Evolutionary conservation across 2,329 filamentous ascomycete species (phyloP), one percentile per base, ranked within the genome.

Genomic region (Harringtonia lauricola): DNA sequence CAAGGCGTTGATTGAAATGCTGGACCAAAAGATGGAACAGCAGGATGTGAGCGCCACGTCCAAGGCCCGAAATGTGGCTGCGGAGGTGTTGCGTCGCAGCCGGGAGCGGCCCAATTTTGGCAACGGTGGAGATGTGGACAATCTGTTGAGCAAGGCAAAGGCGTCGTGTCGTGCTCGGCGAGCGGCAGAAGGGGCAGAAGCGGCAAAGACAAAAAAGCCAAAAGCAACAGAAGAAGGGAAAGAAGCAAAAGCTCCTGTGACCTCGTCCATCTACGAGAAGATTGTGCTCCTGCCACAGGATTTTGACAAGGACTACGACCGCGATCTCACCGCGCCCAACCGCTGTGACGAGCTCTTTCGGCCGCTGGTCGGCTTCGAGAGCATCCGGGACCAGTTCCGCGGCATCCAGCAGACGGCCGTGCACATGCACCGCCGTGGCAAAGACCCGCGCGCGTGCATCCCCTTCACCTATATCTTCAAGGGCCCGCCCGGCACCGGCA

Each of bases 51-150:
- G 79, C 42, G 57, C 56, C 2, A 70, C 70, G 0, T 79, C 74
- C 1, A 56, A 67, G 22, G 81, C 69, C 0, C 71, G 70, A 42
- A 56, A 58, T 0, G 71, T 74, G 0, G 79, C 72, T 0, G 60
- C 79, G 46, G 75, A 81, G 4, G 64, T 80, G 13, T 64, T 88
- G 0, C 60, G 62, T 5, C 68, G 79, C 5, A 70, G 72, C 2
- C 72, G 80, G 0, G 81, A 81, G 48, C 66, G 74, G 0, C 71
- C 72, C 0, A 73, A 82, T 48, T 85, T 84, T 54, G 76, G 83
- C 1, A 88, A 90, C 51, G 82, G 76, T 0, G 76, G 81, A 0
- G 82, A 86, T 47, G 73, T 90, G 17, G 82, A 90, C 37, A 83
- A 72, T n/a, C 55, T 86, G 0, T 62, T 85, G 1, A 66, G 74